Conservation (phyloP, 208 protist genomes). For the Angomonas ambiguus region DNA sequence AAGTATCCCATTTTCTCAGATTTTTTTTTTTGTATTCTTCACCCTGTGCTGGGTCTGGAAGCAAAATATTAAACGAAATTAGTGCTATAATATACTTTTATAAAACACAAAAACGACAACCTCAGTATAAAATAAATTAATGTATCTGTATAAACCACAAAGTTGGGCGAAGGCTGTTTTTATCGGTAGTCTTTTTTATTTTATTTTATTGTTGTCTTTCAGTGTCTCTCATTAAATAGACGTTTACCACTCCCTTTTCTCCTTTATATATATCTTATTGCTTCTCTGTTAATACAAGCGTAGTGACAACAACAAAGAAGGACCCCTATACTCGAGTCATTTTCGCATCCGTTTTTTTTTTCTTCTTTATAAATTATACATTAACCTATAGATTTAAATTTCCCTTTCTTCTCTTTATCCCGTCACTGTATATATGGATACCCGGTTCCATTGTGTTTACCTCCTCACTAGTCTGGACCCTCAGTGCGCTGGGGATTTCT, state of each 20-base stretch:
- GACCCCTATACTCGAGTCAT: too few species aligned
- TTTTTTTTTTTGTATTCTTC: conserved; percentile 1
- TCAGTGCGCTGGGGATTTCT: conserved; percentile 56
- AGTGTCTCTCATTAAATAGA: background rate
- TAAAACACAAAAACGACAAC: too few species aligned
- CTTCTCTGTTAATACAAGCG: too few species aligned
- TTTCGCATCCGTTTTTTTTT: conserved; percentile 1
- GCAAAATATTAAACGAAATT: too few species aligned
- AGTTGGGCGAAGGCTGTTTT: too few species aligned
- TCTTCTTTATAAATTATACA: background rate
- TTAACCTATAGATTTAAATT: background rate
- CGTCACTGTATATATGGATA: conserved; percentile 59
- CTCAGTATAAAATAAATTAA: too few species aligned
- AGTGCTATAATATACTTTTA: too few species aligned
- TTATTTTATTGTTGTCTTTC: background rate
- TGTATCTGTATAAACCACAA: too few species aligned
- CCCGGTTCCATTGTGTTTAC: conserved; percentile 89
- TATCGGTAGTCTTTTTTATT: too few species aligned
- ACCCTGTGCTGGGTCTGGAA: too few species aligned
- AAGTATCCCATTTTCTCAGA: background rate
- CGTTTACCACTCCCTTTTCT: too few species aligned
- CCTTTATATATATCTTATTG: background rate
- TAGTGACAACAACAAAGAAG: too few species aligned
- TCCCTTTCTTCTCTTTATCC: conserved; percentile 7
- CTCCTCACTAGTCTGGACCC: conserved; percentile 78